These are phyloP conservation scores for Solanum bukasovii DNA, from an alignment of 257 asterid genomes.

Conservation along the genomic window DNA sequence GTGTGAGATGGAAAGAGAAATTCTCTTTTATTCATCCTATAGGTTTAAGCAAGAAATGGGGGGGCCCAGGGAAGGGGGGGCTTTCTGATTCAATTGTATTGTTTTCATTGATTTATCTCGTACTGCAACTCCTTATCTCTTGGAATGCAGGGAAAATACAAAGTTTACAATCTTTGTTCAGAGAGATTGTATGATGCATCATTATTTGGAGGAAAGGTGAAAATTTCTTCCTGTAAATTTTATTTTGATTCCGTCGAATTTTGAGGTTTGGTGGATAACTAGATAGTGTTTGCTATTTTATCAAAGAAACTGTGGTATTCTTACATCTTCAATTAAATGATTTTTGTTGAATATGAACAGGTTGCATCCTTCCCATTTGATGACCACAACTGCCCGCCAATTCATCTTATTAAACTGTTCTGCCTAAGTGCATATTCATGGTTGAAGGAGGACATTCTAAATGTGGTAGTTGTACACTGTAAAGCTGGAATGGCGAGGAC, in stretches of 20 bases:
- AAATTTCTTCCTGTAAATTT: not conserved
- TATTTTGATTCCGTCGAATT: not conserved
- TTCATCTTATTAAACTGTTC: slow-evolving; percentile 73
- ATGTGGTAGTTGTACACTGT: slow-evolving; percentile 98
- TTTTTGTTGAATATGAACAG: slow-evolving; percentile 31
- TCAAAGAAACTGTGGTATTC: not conserved
- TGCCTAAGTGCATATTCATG: slow-evolving; percentile 97
- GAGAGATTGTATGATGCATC: slow-evolving; percentile 96
- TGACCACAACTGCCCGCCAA: slow-evolving; percentile 96
- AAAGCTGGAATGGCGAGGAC: slow-evolving; percentile 99
- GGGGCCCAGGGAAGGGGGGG: not conserved
- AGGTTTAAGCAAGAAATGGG: not conserved
- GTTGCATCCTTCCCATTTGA: slow-evolving; percentile 97
- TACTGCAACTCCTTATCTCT: not conserved
- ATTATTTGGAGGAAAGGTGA: slow-evolving; percentile 92
- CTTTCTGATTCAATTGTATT: not conserved
- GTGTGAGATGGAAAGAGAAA: not conserved
- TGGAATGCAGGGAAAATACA: slow-evolving; percentile 73
- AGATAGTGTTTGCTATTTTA: not conserved
- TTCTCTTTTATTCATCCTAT: not conserved
- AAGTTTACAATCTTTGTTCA: slow-evolving; percentile 95
- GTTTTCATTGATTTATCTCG: not conserved
- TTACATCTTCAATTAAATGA: not conserved
- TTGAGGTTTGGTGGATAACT: not conserved
- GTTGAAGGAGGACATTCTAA: slow-evolving; percentile 86